Evolutionary conservation across 164 flowering plant species (phyloP), one percentile per base, ranked within the genome.

Genomic region (Kalanchoe fedtschenkoi): DNA sequence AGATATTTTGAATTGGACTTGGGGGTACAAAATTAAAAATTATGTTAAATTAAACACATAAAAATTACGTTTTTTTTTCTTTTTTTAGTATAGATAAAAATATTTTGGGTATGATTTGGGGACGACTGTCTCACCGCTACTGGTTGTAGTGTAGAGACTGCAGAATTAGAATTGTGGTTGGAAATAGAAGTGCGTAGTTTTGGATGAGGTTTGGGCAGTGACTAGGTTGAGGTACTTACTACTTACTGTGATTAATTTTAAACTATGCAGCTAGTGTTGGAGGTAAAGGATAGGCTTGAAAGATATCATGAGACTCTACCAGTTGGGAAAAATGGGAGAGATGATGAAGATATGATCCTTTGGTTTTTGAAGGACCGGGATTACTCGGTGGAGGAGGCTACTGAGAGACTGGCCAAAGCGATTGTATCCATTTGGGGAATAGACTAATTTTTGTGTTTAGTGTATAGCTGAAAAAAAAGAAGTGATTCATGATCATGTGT

Each of bases 351-450:
- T 19, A 58, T 34, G 61, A 34, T 58, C 1, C 41, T 58, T 34
- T 58, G 42, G 61, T 58, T 58, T 32, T 37, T 58, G 16, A 58
- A 58, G 61, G 61, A 58, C 28, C 41, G 42, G 26, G 41, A 58
- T 34, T 58, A 34, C n/a, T 58, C 61, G 61, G 61, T 58, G 2
- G 61, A 16, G 11, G 41, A 58, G 61, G 61, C 61, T 58, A 37
- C 41, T 34, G 28, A 19, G 41, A 34, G 41, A 58, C 19, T 58
- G 61, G 38, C 41, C 5, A 34, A 58, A 58, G 61, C 61, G 4
- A 34, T 58, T 58, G 61, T 58, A 58, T 58, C 61, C 61, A 32
- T 58, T 8, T n/a, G 56, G 29, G 39, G 14, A 17, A 22, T 47
- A 32, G 22, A 8, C 19, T 32, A 16, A 10, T 29, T 1, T 8